A percentile compares a stretch with the other conserved stretches of the same genome.
These are phyloP conservation scores for Smallanthus sonchifolius DNA, from an alignment of 129 eudicot species.

Conservation along the genomic window DNA sequence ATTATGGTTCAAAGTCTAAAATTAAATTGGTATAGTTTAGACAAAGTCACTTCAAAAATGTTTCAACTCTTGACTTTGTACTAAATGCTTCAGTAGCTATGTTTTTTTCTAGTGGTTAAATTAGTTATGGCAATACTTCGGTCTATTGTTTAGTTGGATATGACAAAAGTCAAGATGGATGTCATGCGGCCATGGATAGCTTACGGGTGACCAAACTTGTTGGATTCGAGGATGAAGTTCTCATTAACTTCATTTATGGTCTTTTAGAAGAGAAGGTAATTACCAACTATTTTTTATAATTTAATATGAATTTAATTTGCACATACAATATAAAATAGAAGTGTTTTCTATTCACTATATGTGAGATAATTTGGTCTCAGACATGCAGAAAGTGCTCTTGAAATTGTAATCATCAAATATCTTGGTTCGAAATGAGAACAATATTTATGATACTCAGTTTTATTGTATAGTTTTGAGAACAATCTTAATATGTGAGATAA, in stretches of 20 bases:
- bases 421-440: conserved; percentile 9
- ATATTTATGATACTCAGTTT: background rate
- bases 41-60: no score
- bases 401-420: background rate
- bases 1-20: no score
- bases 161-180: conserved; percentile 92
- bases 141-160: conserved; percentile 63
- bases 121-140: conserved; percentile 1
- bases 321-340: conserved; percentile 2
- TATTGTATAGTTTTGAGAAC: background rate
- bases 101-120: conserved; percentile 2
- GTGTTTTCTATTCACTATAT: background rate
- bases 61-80: background rate
- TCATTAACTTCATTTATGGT: conserved; percentile 82
- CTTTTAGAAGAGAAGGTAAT: conserved; percentile 95
- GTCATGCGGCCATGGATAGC: conserved; percentile 97
- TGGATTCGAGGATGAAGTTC: conserved; percentile 98
- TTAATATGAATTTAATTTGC: background rate
- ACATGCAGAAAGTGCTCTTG: background rate
- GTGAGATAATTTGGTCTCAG: background rate
- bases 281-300: background rate
- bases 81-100: conserved; percentile 1
- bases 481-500: no score
- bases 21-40: no score
- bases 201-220: conserved; percentile 85